Percentiles rank a stretch among this genome's conserved stretches.
These are phyloP conservation scores for Neofusicoccum umdonicola DNA, from an alignment of 2,329 filamentous ascomycete genomes.

Conservation along the genomic window DNA sequence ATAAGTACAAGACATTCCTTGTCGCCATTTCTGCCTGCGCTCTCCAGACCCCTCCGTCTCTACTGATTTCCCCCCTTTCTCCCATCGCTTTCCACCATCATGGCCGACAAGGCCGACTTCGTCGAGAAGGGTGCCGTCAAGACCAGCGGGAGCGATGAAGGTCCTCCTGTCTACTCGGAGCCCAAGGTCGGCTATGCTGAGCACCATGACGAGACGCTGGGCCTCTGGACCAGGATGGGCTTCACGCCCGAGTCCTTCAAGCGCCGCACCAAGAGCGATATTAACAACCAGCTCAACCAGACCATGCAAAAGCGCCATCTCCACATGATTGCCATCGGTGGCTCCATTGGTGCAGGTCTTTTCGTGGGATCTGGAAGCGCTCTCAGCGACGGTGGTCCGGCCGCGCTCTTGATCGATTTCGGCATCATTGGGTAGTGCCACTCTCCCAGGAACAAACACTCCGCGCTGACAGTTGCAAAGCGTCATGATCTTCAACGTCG, in stretches of 20 bases:
- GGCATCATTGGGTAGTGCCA: slow-evolving; percentile 60
- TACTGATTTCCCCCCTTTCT: neutral
- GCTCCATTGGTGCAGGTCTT: slow-evolving; percentile 73
- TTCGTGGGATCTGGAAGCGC: slow-evolving; percentile 71
- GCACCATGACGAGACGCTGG: slow-evolving; percentile 13
- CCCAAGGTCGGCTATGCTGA: neutral
- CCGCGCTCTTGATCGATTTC: slow-evolving; percentile 35
- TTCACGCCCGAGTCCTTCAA: slow-evolving; percentile 40
- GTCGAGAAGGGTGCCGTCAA: slow-evolving; percentile 13
- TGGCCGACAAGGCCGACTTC: slow-evolving; percentile 11
- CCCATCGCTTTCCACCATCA: neutral
- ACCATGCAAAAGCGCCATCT: slow-evolving; percentile 59
- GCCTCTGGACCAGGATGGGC: slow-evolving; percentile 41
- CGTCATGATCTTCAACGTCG: slow-evolving; percentile 85
- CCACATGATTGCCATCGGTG: slow-evolving; percentile 97
- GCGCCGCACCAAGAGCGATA: slow-evolving; percentile 25
- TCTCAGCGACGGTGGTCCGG: slow-evolving; percentile 39
- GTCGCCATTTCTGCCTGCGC: neutral
- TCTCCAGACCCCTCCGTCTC: neutral
- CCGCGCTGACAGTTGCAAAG: neutral
- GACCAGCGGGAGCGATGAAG: slow-evolving; percentile 9
- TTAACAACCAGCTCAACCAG: slow-evolving; percentile 60
- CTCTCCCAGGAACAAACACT: too few species aligned
- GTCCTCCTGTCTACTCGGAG: neutral
- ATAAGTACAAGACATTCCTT: neutral